Evolutionary conservation across 768 basidiomycete genomes (phyloP), one percentile per base, ranked within the genome.

Genomic region (Boletus tomentosulus): DNA sequence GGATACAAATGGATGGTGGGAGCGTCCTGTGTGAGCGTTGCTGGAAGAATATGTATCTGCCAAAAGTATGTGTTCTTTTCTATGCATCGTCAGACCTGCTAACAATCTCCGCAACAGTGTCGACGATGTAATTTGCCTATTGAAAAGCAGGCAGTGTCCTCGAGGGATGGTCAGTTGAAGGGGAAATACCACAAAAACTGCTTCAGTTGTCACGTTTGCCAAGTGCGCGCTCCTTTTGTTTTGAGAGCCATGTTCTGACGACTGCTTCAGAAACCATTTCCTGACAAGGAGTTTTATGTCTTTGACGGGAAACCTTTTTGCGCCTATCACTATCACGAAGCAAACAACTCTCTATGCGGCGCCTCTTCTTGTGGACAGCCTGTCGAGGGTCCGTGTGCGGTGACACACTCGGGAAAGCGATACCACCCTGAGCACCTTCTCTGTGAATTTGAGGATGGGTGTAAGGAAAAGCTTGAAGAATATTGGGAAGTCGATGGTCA

Each of bases 1-100:
- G 86, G 92, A 87, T 91, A 56, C 78, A 76, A 65, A 85, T 84
- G 71, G 92, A 86, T 66, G 80, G 76, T n/a, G 86, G 81, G 53
- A 81, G 73, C 37, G 84, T 92, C 35, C 71, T 97, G 61, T 97
- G 95, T 69, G 95, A 94, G 65, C 73, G 71, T 62, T 95, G 94
- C 69, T 97, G 94, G 94, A 97, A 96, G 77, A 85, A 89, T 63
- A 88, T 95, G 86, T 97, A 96, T 74, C 71, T 97, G 57, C 94
- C 94, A 56, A 93, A 92, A 76, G 91, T 89, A 57, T 39, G 81
- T 46, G 44, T 45, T 48, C 15, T 43, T 25, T 22, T 3, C 27
- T 12, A 19, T n/a, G 44, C 48, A 37, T 44, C 35, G 48, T 27
- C 43, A 19, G 27, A 51, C 35, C 33, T 30, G 33, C 41, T 57